A percentile compares a stretch with the other conserved stretches of the same genome.
Conservation (phyloP, 345 rosid genomes). For the Odontarrhena argentea region DNA sequence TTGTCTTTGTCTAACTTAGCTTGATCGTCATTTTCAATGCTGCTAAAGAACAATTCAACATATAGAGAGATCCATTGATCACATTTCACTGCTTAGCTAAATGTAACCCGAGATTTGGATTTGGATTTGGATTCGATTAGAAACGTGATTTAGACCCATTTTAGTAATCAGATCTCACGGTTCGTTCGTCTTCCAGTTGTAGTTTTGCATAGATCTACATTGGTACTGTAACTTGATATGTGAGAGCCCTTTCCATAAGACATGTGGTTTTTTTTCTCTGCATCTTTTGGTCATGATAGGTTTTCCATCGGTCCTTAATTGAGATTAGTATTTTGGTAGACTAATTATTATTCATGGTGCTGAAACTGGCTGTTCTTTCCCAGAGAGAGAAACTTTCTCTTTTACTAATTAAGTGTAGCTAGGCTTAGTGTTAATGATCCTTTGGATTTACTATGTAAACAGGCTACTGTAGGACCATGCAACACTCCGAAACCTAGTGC, state of each 20-base stretch:
- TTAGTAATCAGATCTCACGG: conserved; percentile 24
- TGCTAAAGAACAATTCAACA: neutral
- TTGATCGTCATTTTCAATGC: conserved; percentile 23
- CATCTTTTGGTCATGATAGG: conserved; percentile 20
- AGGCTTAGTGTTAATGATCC: conserved; percentile 31
- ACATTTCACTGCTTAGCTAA: conserved; percentile 1
- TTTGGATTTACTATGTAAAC: conserved; percentile 43
- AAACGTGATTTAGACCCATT: neutral
- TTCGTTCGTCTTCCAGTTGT: conserved; percentile 8
- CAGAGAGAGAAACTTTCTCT: neutral
- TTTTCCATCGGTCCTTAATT: neutral
- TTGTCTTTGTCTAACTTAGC: conserved; percentile 25
- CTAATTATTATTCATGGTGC: neutral
- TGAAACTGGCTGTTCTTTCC: neutral
- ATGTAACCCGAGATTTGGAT: conserved; percentile 10
- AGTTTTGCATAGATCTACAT: conserved; percentile 21
- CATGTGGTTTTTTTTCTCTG: neutral
- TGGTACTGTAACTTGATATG: conserved; percentile 3
- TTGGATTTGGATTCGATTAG: conserved; percentile 2
- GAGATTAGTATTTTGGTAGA: neutral
- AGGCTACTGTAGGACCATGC: conserved; percentile 96
- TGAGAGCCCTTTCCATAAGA: conserved; percentile 4
- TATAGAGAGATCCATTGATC: conserved; percentile 26
- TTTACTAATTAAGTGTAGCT: neutral
- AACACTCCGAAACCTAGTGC: conserved; percentile 82